A percentile compares a stretch with the other conserved stretches of the same genome.
These are phyloP conservation scores for Phytophthora pistaciae DNA, from an alignment of 352 stramenopile species.

Conservation along the genomic window DNA sequence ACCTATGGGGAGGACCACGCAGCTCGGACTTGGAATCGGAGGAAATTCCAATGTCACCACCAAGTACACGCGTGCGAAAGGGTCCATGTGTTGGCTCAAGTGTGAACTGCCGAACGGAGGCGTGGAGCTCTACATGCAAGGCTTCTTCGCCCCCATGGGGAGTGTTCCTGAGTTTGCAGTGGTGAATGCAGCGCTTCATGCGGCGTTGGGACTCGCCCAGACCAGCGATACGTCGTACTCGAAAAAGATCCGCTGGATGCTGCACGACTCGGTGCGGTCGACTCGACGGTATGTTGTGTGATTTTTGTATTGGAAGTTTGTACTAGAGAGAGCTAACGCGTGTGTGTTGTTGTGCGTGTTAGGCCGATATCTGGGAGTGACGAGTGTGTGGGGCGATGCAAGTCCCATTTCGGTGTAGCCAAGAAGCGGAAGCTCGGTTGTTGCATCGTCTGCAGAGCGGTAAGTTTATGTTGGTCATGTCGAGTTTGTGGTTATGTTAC, in stretches of 20 bases:
- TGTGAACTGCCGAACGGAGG: constrained; percentile 44
- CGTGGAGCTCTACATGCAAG: constrained; percentile 52
- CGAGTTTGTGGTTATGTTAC: too few relatives aligned
- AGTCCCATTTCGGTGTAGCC: constrained; percentile 34
- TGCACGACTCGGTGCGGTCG: constrained; percentile 40
- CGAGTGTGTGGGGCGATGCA: constrained; percentile 46
- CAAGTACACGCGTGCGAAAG: constrained; percentile 41
- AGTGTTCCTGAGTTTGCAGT: constrained; percentile 40
- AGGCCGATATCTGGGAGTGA: constrained; percentile 27
- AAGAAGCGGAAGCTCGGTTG: constrained; percentile 40
- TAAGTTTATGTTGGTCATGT: constrained; percentile 9
- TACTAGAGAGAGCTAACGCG: constrained; percentile 1
- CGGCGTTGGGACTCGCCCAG: constrained; percentile 33
- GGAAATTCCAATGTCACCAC: not conserved
- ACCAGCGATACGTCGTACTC: constrained; percentile 48
- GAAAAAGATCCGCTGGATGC: constrained; percentile 61
- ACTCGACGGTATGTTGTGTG: constrained; percentile 30
- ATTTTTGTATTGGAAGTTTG: not conserved
- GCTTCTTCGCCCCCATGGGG: constrained; percentile 47
- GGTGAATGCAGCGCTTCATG: constrained; percentile 33
- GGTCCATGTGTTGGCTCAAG: constrained; percentile 54
- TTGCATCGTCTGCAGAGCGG: constrained; percentile 51
- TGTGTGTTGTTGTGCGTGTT: constrained; percentile 3
- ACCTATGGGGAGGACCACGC: constrained; percentile 25
- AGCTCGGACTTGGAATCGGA: constrained; percentile 16